Percentiles rank a stretch among this genome's conserved stretches.
phyloP scores from a whole-genome alignment of 1,284 basidiomycete genomes.

The Hortiboletus rubellus region DNA sequence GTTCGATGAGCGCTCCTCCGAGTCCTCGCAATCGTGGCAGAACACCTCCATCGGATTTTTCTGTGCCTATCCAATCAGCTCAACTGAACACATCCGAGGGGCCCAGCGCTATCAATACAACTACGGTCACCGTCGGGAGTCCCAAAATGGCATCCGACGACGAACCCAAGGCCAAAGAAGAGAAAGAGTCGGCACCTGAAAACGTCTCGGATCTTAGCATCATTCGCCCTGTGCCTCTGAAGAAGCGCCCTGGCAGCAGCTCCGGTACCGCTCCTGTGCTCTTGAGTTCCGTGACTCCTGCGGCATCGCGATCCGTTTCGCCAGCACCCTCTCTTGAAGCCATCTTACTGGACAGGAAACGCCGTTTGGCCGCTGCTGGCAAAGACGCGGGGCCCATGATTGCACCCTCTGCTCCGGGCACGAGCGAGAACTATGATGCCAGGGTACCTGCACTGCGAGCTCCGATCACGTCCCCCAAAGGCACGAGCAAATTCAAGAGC shows the following conservation, averaged over 20 bases:
- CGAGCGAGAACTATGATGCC: constrained; percentile 14
- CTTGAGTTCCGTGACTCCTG: constrained; percentile 15
- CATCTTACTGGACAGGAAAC: constrained; percentile 58
- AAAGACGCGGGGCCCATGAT: constrained; percentile 16
- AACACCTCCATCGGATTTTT: constrained; percentile 16
- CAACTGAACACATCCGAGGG: background rate
- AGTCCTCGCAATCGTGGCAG: constrained; percentile 38
- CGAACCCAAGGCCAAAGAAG: background rate
- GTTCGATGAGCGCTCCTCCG: constrained; percentile 60
- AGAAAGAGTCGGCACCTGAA: constrained; percentile 3
- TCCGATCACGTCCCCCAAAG: constrained; percentile 36
- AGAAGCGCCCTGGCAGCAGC: constrained; percentile 21
- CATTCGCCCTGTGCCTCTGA: constrained; percentile 3
- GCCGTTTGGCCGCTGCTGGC: constrained; percentile 35
- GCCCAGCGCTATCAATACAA: background rate
- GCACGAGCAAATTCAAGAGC: constrained; percentile 66
- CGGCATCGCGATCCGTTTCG: constrained; percentile 35
- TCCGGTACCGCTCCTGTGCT: constrained; percentile 6
- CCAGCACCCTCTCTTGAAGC: constrained; percentile 62
- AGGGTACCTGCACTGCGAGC: constrained; percentile 19
- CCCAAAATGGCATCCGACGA: background rate
- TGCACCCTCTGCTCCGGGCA: constrained; percentile 12
- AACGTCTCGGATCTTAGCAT: background rate
- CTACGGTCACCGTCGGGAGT: background rate
- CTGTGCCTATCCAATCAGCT: constrained; percentile 8